Conservation (phyloP, 2,329 filamentous ascomycete genomes). For the Ophiostoma quercus region DNA sequence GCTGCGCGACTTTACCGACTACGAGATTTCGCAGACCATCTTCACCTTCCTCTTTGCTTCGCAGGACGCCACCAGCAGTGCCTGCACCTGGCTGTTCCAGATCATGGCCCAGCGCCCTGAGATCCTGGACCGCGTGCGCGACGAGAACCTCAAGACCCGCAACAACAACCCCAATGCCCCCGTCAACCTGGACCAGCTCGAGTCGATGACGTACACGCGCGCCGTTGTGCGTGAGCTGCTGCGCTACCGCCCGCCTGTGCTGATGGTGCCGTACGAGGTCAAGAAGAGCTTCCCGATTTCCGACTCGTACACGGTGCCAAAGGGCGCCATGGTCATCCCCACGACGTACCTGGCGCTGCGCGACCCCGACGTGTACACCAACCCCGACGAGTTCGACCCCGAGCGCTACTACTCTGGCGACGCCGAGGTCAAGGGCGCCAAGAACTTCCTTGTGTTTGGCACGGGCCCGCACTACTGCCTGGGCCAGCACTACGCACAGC, state of each 20-base stretch:
- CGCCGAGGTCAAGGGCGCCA: conserved; percentile 75
- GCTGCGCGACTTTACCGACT: conserved; percentile 81
- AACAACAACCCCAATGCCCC: conserved; percentile 66
- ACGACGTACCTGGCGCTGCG: conserved; percentile 86
- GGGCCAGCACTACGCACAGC: conserved; percentile 83
- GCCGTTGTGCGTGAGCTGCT: conserved; percentile 87
- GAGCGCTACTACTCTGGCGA: conserved; percentile 88
- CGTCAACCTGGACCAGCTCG: conserved; percentile 78
- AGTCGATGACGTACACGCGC: conserved; percentile 82
- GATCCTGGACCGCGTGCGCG: conserved; percentile 78
- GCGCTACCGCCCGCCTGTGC: conserved; percentile 89
- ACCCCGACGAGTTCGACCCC: conserved; percentile 83
- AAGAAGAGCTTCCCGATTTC: conserved; percentile 96
- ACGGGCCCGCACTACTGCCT: conserved; percentile 95
- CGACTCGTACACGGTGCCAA: conserved; percentile 81
- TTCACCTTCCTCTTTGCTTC: conserved; percentile 97
- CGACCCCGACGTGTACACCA: conserved; percentile 85
- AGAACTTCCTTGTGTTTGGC: conserved; percentile 97
- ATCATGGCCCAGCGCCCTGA: conserved; percentile 91
- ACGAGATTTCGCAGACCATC: conserved; percentile 86
- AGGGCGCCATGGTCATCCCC: conserved; percentile 92
- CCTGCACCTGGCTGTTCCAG: conserved; percentile 93
- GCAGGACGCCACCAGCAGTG: conserved; percentile 92
- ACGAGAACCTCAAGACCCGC: conserved; percentile 77
- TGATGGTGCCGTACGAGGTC: conserved; percentile 92